A percentile compares a stretch with the other conserved stretches of the same genome.
Conservation (phyloP, 2,329 filamentous ascomycete genomes). For the Ophiostoma novo-ulmi region DNA sequence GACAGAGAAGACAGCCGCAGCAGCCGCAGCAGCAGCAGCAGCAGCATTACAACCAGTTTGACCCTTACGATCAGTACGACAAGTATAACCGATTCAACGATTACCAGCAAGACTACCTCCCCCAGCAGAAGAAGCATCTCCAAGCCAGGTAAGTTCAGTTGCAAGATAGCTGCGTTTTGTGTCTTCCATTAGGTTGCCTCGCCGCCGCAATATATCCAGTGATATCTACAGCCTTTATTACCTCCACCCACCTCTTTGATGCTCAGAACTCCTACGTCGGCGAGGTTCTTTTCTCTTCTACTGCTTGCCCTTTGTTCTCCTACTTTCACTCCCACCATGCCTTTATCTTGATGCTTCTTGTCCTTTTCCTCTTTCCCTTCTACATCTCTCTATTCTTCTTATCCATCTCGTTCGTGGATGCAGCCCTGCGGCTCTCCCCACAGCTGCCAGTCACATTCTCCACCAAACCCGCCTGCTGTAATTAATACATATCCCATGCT, state of each 20-base stretch:
- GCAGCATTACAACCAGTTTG: conserved; percentile 26
- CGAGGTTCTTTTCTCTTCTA: background rate
- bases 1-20: conserved; percentile 22
- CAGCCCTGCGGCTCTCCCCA: conserved; percentile 20
- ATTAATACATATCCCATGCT: conserved; percentile 19
- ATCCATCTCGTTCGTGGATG: conserved; percentile 5
- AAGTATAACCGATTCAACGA: conserved; percentile 23
- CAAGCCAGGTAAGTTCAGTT: background rate
- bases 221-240: background rate
- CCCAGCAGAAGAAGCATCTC: conserved; percentile 9
- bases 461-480: conserved; percentile 18
- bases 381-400: conserved; percentile 1
- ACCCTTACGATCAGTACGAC: conserved; percentile 15
- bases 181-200: background rate
- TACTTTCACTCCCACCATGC: background rate
- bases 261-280: background rate
- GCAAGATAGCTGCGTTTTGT: background rate
- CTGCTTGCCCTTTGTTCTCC: background rate
- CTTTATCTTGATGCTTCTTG: background rate
- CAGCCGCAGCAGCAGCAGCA: conserved; percentile 30
- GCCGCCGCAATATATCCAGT: background rate
- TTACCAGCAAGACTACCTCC: conserved; percentile 13
- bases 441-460: conserved; percentile 20
- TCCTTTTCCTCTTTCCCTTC: background rate
- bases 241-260: background rate